Conservation (phyloP, 176 grass and related monocot species). For the Otatea glauca region DNA sequence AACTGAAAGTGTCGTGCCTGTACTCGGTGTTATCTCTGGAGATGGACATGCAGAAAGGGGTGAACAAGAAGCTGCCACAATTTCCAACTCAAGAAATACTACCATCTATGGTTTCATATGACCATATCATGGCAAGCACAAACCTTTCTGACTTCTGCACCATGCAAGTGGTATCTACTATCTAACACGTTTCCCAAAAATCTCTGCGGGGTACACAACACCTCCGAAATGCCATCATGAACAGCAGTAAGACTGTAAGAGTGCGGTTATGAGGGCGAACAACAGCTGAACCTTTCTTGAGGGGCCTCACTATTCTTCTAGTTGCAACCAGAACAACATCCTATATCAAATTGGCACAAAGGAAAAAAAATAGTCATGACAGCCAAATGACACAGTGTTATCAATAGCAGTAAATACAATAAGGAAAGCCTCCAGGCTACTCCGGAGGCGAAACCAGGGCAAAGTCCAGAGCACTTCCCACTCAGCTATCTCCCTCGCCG, state of each 20-base stretch:
- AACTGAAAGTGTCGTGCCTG: constrained; percentile 63
- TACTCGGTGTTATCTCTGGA: constrained; percentile 55
- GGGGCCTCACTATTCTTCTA: constrained; percentile 70
- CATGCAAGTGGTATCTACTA: constrained; percentile 62
- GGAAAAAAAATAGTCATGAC: constrained; percentile 1
- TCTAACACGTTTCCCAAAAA: constrained; percentile 61
- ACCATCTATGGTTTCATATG: neutral
- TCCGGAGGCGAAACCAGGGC: too few relatives aligned
- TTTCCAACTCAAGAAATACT: neutral
- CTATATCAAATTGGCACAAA: constrained; percentile 37
- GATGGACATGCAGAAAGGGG: neutral
- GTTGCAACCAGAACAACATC: constrained; percentile 73
- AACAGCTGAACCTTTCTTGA: constrained; percentile 76
- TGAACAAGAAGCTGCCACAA: neutral
- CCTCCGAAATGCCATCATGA: constrained; percentile 73
- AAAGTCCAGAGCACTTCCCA: too few relatives aligned
- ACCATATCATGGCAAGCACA: constrained; percentile 6
- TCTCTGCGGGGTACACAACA: constrained; percentile 72
- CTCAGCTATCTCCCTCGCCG: too few relatives aligned
- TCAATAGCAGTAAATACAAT: neutral
- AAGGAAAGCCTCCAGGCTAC: too few relatives aligned
- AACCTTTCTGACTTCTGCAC: constrained; percentile 47
- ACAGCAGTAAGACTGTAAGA: constrained; percentile 64
- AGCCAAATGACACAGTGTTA: neutral
- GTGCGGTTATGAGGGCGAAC: constrained; percentile 70